phyloP scores from a whole-genome alignment of 495 filamentous ascomycete species.

The Talaromyces proteolyticus region DNA sequence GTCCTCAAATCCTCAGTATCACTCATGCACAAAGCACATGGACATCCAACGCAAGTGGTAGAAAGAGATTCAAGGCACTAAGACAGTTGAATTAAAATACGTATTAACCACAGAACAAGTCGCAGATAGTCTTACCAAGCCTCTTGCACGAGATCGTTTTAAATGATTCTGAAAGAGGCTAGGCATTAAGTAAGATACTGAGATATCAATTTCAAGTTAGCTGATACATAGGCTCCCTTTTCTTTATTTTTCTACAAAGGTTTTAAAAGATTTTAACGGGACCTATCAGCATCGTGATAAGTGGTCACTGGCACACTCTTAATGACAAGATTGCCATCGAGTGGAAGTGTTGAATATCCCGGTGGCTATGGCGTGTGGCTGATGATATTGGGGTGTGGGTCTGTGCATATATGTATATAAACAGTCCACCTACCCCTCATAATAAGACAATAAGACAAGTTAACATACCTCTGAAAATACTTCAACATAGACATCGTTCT shows the following conservation, averaged over 20 bases:
- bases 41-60: slow-evolving; percentile 23
- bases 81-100: slow-evolving; percentile 16
- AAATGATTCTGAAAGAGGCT: slow-evolving; percentile 16
- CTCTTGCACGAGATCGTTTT: slow-evolving; percentile 17
- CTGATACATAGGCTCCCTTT: slow-evolving; percentile 1
- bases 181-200: slow-evolving; percentile 11
- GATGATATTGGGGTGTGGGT: slow-evolving; percentile 5
- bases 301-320: slow-evolving; percentile 1
- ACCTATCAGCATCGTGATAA: neutral
- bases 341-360: slow-evolving; percentile 9
- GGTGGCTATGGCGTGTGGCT: neutral
- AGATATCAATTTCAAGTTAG: too few relatives aligned
- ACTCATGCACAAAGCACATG: slow-evolving; percentile 24
- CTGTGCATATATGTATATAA: slow-evolving; percentile 1
- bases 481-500: too few relatives aligned
- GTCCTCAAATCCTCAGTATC: slow-evolving; percentile 21
- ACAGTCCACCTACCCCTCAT: neutral
- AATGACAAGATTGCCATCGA: slow-evolving; percentile 3
- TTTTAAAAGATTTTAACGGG: slow-evolving; percentile 7
- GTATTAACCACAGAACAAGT: slow-evolving; percentile 16
- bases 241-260: slow-evolving; percentile 2
- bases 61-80: slow-evolving; percentile 15
- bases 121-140: slow-evolving; percentile 21
- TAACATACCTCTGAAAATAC: too few relatives aligned
- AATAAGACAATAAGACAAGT: too few relatives aligned